Percentiles rank a stretch among this genome's conserved stretches.
Conservation (phyloP, 345 rosid genomes). For the Nasturtium officinale region DNA sequence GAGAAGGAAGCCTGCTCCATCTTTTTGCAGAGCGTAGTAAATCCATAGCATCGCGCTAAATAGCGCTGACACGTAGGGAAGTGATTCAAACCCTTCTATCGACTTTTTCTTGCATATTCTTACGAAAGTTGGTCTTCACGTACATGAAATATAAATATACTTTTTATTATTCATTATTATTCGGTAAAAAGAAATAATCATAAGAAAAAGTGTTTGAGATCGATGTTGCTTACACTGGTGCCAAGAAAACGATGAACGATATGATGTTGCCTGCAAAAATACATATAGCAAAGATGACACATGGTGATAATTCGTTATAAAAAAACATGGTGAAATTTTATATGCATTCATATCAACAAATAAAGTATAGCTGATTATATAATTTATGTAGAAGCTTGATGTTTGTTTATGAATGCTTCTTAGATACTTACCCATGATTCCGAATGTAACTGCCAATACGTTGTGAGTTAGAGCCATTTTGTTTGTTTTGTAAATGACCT, state of each 20-base stretch:
- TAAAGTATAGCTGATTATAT: too few relatives aligned
- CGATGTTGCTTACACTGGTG: constrained; percentile 63
- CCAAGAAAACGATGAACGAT: constrained; percentile 63
- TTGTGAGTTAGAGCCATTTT: constrained; percentile 32
- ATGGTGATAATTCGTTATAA: not conserved
- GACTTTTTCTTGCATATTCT: constrained; percentile 67
- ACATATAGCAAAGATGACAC: constrained; percentile 5
- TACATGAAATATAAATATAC: constrained; percentile 9
- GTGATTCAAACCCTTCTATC: constrained; percentile 68
- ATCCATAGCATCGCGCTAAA: constrained; percentile 72
- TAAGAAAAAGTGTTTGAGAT: not conserved
- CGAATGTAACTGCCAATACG: constrained; percentile 40
- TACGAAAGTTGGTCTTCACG: constrained; percentile 61
- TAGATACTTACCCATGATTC: constrained; percentile 41
- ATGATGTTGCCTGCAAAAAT: constrained; percentile 59
- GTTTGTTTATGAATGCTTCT: constrained; percentile 1
- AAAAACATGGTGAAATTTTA: not conserved
- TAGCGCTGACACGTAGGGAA: constrained; percentile 72
- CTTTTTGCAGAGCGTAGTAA: constrained; percentile 63
- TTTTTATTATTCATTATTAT: not conserved
- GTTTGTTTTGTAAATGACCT: constrained; percentile 13
- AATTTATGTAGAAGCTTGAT: not conserved
- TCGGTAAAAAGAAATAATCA: not conserved
- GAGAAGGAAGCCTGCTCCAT: constrained; percentile 59
- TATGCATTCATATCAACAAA: too few relatives aligned